Percentiles rank a stretch among this genome's conserved stretches.
phyloP scores from a whole-genome alignment of 148 eudicot genomes.

The Limonium bicolor region DNA sequence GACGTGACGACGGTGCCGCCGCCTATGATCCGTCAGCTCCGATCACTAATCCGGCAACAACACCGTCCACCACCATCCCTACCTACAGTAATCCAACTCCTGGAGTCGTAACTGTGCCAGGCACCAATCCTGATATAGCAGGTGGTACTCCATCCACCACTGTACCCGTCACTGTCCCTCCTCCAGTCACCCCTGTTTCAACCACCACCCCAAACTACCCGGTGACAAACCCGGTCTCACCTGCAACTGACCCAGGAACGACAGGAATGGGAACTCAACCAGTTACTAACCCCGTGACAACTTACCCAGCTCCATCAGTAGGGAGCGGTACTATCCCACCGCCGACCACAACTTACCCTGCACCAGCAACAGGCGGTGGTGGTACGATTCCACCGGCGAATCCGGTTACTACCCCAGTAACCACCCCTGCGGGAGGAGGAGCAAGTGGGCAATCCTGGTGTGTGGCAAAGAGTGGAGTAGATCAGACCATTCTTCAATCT shows the following conservation, averaged over 20 bases:
- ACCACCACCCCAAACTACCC: slow-evolving; percentile 15
- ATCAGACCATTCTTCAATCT: slow-evolving; percentile 35
- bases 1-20: slow-evolving; percentile 29
- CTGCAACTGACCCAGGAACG: slow-evolving; percentile 16
- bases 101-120: slow-evolving; percentile 35
- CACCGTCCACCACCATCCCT: slow-evolving; percentile 27
- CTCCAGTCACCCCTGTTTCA: slow-evolving; percentile 13
- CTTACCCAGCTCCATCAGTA: slow-evolving; percentile 14
- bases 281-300: slow-evolving; percentile 28
- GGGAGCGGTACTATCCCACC: slow-evolving; percentile 13
- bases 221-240: slow-evolving; percentile 3
- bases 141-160: slow-evolving; percentile 16
- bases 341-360: slow-evolving; percentile 27
- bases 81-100: slow-evolving; percentile 29
- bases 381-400: slow-evolving; percentile 22
- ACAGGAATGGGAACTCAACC: slow-evolving; percentile 14
- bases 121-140: slow-evolving; percentile 29
- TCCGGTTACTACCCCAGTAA: slow-evolving; percentile 18
- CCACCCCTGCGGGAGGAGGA: slow-evolving; percentile 10
- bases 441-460: slow-evolving; percentile 79
- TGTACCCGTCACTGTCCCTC: slow-evolving; percentile 15
- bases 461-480: slow-evolving; percentile 47
- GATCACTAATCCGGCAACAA: slow-evolving; percentile 22
- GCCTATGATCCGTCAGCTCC: slow-evolving; percentile 21
- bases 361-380: slow-evolving; percentile 16